Conservation (phyloP, 1,139 yeast species). For the Wickerhamiella infanticola region DNA sequence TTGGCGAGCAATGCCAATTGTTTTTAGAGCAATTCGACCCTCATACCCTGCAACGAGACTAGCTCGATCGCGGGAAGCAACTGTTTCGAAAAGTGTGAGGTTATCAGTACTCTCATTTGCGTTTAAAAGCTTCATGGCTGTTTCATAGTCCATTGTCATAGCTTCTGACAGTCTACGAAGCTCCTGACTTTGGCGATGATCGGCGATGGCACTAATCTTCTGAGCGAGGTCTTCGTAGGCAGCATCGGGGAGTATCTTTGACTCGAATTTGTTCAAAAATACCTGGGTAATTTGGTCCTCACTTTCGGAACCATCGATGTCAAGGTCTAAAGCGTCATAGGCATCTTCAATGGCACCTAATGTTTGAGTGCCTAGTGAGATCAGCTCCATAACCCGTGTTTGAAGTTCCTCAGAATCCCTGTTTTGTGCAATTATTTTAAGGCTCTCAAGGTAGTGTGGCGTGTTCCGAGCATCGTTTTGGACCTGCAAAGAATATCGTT, state of each 20-base stretch:
- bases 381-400: conserved; percentile 37
- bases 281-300: conserved; percentile 17
- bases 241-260: conserved; percentile 8
- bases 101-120: not conserved
- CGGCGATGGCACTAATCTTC: conserved; percentile 6
- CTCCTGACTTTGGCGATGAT: conserved; percentile 5
- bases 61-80: not conserved
- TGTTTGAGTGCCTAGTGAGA: conserved; percentile 47
- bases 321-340: conserved; percentile 38
- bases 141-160: not conserved
- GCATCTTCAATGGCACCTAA: conserved; percentile 43
- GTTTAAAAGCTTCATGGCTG: not conserved
- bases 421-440: conserved; percentile 33
- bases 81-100: not conserved
- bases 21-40: conserved; percentile 32
- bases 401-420: conserved; percentile 34
- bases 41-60: conserved; percentile 5
- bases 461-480: conserved; percentile 37
- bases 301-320: conserved; percentile 12
- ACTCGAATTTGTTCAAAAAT: conserved; percentile 11
- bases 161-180: not conserved
- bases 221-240: conserved; percentile 4
- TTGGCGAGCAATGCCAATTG: conserved; percentile 42
- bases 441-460: conserved; percentile 56
- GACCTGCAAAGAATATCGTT: conserved; percentile 43